Conservation (phyloP, 805 yeast species). For the Starmerella powellii region DNA sequence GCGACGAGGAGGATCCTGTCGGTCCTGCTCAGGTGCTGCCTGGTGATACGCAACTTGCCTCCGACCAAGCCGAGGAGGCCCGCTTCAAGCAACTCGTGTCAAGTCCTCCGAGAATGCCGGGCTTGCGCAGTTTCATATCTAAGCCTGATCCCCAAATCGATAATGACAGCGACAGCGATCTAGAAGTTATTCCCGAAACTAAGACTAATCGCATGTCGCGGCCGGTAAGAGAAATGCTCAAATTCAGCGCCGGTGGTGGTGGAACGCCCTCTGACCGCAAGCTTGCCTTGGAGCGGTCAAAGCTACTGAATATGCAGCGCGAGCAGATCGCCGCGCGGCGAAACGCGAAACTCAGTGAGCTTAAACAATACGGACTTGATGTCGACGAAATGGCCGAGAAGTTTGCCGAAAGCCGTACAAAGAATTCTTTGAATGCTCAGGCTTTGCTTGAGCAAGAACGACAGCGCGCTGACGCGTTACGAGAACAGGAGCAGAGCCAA, state of each 20-base stretch:
- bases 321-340: slow-evolving; percentile 12
- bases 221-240: slow-evolving; percentile 16
- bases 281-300: slow-evolving; percentile 6
- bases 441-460: slow-evolving; percentile 1
- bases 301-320: slow-evolving; percentile 11
- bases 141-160: background rate
- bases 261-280: slow-evolving; percentile 8
- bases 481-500: slow-evolving; percentile 1
- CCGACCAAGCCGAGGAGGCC: background rate
- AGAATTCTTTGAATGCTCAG: background rate
- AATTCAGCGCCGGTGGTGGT: slow-evolving; percentile 9
- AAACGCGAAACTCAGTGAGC: slow-evolving; percentile 2
- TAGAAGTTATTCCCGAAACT: slow-evolving; percentile 21
- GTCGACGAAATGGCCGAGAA: slow-evolving; percentile 8
- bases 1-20: slow-evolving; percentile 6
- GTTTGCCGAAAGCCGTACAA: slow-evolving; percentile 1
- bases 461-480: slow-evolving; percentile 10
- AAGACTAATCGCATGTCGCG: slow-evolving; percentile 10
- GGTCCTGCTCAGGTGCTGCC: too few relatives aligned
- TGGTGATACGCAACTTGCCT: background rate
- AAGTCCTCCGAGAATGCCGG: slow-evolving; percentile 18
- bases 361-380: slow-evolving; percentile 17
- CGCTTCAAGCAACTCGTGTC: slow-evolving; percentile 9
- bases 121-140: slow-evolving; percentile 14
- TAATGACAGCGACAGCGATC: slow-evolving; percentile 17